Conservation (phyloP, 306 rosid genomes). For the Acacia melanoxylon region DNA sequence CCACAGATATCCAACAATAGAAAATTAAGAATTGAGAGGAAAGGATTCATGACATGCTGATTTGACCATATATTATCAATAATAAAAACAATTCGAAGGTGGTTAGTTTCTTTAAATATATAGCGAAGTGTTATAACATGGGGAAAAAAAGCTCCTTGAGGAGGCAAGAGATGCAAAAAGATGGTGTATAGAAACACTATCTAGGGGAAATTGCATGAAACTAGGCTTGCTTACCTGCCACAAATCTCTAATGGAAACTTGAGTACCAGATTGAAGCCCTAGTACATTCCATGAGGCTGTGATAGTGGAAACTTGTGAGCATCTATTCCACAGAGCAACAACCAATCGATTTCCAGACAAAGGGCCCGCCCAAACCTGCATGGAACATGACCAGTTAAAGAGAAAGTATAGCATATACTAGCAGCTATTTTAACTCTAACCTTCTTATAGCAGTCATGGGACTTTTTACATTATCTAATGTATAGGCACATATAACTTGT, state of each 20-base stretch:
- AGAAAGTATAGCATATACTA: conserved; percentile 6
- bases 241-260: conserved; percentile 75
- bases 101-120: not conserved
- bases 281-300: conserved; percentile 66
- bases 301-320: conserved; percentile 54
- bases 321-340: conserved; percentile 90
- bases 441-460: not conserved
- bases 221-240: conserved; percentile 72
- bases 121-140: not conserved
- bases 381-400: conserved; percentile 4
- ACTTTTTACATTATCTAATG: not conserved
- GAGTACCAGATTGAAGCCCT: conserved; percentile 64
- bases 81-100: not conserved
- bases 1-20: not conserved
- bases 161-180: conserved; percentile 6
- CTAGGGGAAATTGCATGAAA: conserved; percentile 6
- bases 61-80: not conserved
- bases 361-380: conserved; percentile 98
- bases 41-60: not conserved
- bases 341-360: conserved; percentile 63
- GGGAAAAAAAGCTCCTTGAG: not conserved
- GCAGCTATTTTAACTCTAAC: not conserved
- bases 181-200: conserved; percentile 5
- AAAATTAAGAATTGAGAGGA: not conserved
- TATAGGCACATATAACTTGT: not conserved